phyloP scores from a whole-genome alignment of 139 green algal species.

The Volvox reticuliferus region DNA sequence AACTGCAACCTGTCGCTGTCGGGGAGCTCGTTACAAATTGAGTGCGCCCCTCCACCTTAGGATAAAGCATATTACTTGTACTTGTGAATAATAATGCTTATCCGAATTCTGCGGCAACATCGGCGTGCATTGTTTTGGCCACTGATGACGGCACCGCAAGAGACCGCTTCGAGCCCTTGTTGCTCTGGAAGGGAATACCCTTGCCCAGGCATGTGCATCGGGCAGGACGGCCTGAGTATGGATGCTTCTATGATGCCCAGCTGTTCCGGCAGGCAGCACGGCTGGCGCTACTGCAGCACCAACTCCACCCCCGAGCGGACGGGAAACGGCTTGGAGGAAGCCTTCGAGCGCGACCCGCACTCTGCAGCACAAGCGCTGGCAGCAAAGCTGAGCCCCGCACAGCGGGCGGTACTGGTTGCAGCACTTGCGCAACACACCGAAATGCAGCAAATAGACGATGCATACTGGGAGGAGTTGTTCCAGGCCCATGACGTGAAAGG shows the following conservation, averaged over 20 bases:
- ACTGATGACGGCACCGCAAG: conserved; percentile 1
- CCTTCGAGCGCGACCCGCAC: background rate
- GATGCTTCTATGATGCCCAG: background rate
- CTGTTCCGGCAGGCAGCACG: background rate
- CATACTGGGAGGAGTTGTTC: conserved; percentile 48
- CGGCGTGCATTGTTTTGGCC: background rate
- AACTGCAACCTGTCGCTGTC: no score
- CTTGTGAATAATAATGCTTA: background rate
- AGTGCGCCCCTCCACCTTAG: no score
- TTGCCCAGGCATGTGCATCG: background rate
- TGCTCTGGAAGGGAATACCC: background rate
- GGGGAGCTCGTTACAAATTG: no score
- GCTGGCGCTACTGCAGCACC: background rate
- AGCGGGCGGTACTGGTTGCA: conserved; percentile 10
- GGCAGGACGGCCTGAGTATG: background rate
- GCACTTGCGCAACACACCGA: conserved; percentile 41
- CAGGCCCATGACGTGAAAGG: conserved; percentile 7
- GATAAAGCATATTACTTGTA: background rate
- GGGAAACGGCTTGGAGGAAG: background rate
- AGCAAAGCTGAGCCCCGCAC: background rate
- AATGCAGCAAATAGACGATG: conserved; percentile 8
- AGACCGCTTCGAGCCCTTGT: background rate
- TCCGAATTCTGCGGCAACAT: background rate
- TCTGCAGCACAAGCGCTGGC: background rate
- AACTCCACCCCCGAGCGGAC: background rate